Evolutionary conservation across 257 asterid genomes (phyloP).

Genomic region (Nyctanthes arbortristis): DNA sequence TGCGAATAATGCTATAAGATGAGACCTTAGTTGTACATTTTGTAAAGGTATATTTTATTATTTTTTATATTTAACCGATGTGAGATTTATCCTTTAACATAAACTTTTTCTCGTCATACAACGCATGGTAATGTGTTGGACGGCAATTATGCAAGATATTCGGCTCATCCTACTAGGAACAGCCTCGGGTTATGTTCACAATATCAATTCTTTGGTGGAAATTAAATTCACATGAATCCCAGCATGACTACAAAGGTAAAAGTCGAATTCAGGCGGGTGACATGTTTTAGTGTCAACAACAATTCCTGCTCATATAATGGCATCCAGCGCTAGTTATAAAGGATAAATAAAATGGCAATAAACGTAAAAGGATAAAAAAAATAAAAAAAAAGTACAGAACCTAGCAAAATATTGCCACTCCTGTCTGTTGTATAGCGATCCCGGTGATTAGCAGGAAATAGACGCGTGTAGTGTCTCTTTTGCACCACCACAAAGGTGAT

Average conservation of each 20-base stretch:
- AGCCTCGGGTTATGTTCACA: not conserved
- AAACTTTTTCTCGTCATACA: conserved; percentile 70
- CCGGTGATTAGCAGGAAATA: conserved; percentile 53
- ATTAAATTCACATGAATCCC: conserved; percentile 64
- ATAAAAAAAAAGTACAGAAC: too few relatives aligned
- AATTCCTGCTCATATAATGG: conserved; percentile 50
- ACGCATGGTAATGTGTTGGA: conserved; percentile 81
- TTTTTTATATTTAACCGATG: too few relatives aligned
- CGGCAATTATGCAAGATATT: conserved; percentile 25
- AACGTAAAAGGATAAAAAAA: not conserved
- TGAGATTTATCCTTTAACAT: too few relatives aligned
- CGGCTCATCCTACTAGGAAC: not conserved
- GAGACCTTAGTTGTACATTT: too few relatives aligned
- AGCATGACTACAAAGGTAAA: conserved; percentile 80
- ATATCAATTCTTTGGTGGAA: not conserved
- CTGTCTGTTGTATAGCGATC: conserved; percentile 52
- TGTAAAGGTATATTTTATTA: too few relatives aligned
- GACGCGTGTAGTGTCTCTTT: conserved; percentile 91
- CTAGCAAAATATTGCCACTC: conserved; percentile 90
- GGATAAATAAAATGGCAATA: not conserved
- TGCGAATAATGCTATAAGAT: too few relatives aligned
- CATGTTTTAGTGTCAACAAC: conserved; percentile 77
- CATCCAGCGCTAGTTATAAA: not conserved
- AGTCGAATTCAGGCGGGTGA: conserved; percentile 79
- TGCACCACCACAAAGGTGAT: conserved; percentile 87